Evolutionary conservation across 129 eudicot genomes (phyloP).

Genomic region (Arctium minus): DNA sequence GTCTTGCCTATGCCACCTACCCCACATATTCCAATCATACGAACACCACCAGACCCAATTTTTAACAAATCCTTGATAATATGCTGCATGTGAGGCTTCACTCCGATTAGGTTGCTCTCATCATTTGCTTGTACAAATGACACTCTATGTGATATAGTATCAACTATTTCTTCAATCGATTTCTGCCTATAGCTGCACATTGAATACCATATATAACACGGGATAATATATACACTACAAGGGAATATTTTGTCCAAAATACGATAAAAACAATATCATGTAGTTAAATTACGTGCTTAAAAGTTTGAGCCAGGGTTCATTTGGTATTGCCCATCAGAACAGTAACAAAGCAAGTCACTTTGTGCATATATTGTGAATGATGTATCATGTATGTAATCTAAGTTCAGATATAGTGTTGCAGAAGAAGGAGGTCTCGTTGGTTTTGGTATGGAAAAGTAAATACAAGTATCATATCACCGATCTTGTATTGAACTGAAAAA

Average conservation of each 20-base stretch:
- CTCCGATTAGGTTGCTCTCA: slow-evolving; percentile 12
- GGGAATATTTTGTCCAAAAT: too few species aligned
- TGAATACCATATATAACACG: not conserved
- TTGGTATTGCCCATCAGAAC: not conserved
- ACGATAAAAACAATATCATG: too few species aligned
- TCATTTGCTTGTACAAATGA: not conserved
- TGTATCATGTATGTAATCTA: not conserved
- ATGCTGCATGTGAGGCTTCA: not conserved
- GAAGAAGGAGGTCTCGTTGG: too few species aligned
- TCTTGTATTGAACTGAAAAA: too few species aligned
- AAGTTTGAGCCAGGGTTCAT: not conserved
- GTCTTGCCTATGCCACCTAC: slow-evolving; percentile 31
- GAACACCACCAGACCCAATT: not conserved
- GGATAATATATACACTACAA: too few species aligned
- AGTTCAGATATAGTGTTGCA: not conserved
- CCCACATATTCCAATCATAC: slow-evolving; percentile 20
- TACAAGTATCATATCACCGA: not conserved
- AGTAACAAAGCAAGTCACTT: not conserved
- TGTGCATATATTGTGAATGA: not conserved
- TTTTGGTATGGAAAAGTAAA: not conserved
- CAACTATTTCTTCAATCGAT: not conserved
- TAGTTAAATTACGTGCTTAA: not conserved
- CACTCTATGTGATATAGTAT: not conserved
- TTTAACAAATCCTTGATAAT: not conserved
- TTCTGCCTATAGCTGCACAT: not conserved